Conservation (phyloP, 345 rosid species). For the Corchorus olitorius region DNA sequence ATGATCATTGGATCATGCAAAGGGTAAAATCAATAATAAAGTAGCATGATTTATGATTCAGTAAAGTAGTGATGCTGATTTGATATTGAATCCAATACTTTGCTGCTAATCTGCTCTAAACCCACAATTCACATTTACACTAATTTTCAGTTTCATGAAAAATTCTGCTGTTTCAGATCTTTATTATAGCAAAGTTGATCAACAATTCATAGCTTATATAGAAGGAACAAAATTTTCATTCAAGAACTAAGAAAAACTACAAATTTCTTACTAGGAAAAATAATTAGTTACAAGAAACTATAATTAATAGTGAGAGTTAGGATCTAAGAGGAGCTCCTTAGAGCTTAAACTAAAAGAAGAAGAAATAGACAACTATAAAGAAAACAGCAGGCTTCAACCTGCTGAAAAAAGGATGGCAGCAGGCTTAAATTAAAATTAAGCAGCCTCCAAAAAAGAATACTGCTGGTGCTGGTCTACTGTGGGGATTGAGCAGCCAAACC, state of each 20-base stretch:
- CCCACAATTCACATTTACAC: not conserved
- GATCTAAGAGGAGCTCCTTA: slow-evolving; percentile 19
- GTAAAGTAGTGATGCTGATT: not conserved
- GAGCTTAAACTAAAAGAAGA: slow-evolving; percentile 7
- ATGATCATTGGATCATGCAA: not conserved
- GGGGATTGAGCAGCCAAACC: slow-evolving; percentile 60
- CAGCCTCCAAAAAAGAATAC: slow-evolving; percentile 8
- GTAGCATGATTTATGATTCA: not conserved
- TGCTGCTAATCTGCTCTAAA: not conserved
- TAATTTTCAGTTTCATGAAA: not conserved
- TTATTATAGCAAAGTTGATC: not conserved
- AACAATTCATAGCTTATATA: not conserved
- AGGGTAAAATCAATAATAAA: not conserved
- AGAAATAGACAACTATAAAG: not conserved
- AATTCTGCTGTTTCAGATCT: not conserved
- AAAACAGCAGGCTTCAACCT: slow-evolving; percentile 21
- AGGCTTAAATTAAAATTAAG: slow-evolving; percentile 11
- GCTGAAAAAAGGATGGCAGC: slow-evolving; percentile 10
- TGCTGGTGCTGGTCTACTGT: slow-evolving; percentile 14
- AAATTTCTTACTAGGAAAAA: not conserved
- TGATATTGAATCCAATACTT: not conserved
- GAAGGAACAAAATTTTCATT: not conserved
- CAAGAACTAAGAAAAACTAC: not conserved
- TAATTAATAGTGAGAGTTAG: slow-evolving; percentile 25
- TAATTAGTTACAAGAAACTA: slow-evolving; percentile 19